Evolutionary conservation across 345 rosid species (phyloP).

Genomic region (Lepidium africanum): DNA sequence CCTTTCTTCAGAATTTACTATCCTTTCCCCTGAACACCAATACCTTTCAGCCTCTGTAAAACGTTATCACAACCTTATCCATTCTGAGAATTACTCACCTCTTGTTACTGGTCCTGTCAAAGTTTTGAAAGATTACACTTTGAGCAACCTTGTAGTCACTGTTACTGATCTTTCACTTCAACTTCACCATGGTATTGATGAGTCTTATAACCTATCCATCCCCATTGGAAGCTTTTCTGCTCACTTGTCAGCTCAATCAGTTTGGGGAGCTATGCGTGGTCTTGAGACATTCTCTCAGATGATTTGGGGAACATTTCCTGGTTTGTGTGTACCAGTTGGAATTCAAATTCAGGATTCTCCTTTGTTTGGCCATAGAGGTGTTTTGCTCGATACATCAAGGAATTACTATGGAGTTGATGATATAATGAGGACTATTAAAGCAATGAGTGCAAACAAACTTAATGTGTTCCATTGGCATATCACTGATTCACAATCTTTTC

Average conservation of each 20-base stretch:
- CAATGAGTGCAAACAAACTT: conserved; percentile 74
- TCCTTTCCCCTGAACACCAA: conserved; percentile 38
- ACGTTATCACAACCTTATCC: conserved; percentile 41
- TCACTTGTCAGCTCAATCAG: conserved; percentile 40
- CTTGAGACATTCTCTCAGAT: conserved; percentile 85
- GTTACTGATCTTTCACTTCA: conserved; percentile 42
- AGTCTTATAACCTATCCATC: conserved; percentile 56
- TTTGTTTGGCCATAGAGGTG: conserved; percentile 59
- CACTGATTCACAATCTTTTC: conserved; percentile 81
- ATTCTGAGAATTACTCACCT: conserved; percentile 46
- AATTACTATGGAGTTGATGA: conserved; percentile 66
- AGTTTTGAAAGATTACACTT: conserved; percentile 31
- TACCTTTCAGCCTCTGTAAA: conserved; percentile 45
- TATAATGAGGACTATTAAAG: conserved; percentile 51
- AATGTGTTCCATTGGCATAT: conserved; percentile 95
- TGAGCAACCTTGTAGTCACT: conserved; percentile 36
- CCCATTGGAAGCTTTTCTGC: conserved; percentile 33
- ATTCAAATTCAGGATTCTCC: conserved; percentile 51
- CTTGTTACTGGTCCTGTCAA: conserved; percentile 31
- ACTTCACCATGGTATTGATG: conserved; percentile 61
- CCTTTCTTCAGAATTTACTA: conserved; percentile 48
- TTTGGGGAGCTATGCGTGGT: conserved; percentile 87
- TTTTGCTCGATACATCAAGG: conserved; percentile 74
- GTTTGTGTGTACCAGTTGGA: conserved; percentile 35
- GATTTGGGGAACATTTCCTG: conserved; percentile 53